Conservation (phyloP, 176 grass and related monocot genomes). For the Carex parvula region DNA sequence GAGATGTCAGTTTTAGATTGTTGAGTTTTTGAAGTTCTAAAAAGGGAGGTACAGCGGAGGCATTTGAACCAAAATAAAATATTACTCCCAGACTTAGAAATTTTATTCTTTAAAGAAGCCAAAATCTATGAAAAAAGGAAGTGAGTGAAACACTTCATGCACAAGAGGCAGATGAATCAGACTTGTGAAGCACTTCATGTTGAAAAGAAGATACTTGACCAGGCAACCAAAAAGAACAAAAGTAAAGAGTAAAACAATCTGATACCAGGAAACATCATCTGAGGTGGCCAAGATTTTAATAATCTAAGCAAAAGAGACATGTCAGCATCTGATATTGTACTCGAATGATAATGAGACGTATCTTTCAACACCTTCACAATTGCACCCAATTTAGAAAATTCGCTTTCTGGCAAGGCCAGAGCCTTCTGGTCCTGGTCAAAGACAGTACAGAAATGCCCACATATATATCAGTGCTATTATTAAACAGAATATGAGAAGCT, state of each 20-base stretch:
- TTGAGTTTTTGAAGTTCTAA: background rate
- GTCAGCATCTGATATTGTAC: slow-evolving; percentile 79
- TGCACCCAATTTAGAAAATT: slow-evolving; percentile 80
- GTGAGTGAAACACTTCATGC: background rate
- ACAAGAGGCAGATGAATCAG: background rate
- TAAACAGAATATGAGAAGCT: background rate
- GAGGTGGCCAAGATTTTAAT: slow-evolving; percentile 69
- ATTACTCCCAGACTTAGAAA: background rate
- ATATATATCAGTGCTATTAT: background rate
- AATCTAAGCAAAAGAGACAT: slow-evolving; percentile 63
- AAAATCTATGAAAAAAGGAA: background rate
- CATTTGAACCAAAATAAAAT: slow-evolving; percentile 8
- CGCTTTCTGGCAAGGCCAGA: slow-evolving; percentile 55
- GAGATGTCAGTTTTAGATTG: background rate
- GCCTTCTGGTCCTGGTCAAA: slow-evolving; percentile 60
- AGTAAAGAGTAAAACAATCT: slow-evolving; percentile 1
- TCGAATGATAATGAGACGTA: slow-evolving; percentile 86
- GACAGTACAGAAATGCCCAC: slow-evolving; percentile 20
- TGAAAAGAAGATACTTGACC: background rate
- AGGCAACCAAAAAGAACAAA: background rate
- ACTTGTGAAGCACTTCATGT: background rate
- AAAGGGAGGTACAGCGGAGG: background rate
- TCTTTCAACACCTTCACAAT: slow-evolving; percentile 85
- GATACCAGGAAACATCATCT: slow-evolving; percentile 89
- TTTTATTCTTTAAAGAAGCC: background rate